Conservation (phyloP, 169 alveolate species). For the Ichthyophthirius multifiliis region DNA sequence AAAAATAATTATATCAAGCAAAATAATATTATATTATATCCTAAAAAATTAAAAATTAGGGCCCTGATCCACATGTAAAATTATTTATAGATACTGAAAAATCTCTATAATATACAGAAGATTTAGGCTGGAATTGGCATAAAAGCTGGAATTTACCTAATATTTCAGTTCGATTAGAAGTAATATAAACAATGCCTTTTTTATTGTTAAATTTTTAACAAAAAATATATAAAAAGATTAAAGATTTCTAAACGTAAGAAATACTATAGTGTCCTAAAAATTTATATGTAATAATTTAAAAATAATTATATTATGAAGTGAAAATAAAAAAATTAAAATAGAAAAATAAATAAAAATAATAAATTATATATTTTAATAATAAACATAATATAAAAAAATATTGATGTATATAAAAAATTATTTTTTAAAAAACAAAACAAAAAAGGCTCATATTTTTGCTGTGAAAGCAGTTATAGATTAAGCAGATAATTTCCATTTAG, state of each 20-base stretch:
- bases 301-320: no score
- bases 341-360: no score
- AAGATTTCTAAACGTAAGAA: conserved; percentile 25
- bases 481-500: conserved; percentile 12
- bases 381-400: no score
- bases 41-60: no score
- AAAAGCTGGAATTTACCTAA: conserved; percentile 39
- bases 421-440: no score
- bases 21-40: no score
- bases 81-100: conserved; percentile 31
- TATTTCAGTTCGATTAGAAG: conserved; percentile 30
- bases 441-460: conserved; percentile 32
- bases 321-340: no score
- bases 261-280: conserved; percentile 16
- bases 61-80: conserved; percentile 33
- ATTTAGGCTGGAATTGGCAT: conserved; percentile 41
- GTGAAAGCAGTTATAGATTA: conserved; percentile 27
- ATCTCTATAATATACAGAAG: conserved; percentile 15
- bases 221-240: conserved; percentile 8
- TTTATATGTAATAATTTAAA: conserved; percentile 11
- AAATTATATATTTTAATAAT: no score
- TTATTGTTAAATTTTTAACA: no score
- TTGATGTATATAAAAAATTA: no score
- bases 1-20: no score
- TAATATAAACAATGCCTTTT: neutral